A percentile compares a stretch with the other conserved stretches of the same genome.
Conservation (phyloP, 2,329 filamentous ascomycete species). For the Neonectria faginata region DNA sequence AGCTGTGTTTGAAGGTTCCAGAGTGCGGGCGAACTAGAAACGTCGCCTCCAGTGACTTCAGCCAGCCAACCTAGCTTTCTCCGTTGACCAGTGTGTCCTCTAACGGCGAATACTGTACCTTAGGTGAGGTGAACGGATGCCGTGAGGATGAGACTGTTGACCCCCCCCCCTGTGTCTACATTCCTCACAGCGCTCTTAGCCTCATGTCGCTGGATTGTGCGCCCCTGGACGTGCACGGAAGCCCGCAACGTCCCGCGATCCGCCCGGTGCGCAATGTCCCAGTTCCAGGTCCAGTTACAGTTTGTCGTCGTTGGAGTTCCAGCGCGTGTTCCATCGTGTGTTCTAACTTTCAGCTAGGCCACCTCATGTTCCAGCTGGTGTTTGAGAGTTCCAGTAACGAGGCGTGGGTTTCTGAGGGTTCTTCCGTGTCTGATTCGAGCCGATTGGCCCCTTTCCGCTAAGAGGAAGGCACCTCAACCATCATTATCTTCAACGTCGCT, state of each 20-base stretch:
- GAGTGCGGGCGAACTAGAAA: conserved; percentile 21
- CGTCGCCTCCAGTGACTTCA: conserved; percentile 9
- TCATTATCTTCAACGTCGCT: neutral
- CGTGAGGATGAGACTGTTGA: neutral
- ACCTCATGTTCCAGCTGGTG: conserved; percentile 14
- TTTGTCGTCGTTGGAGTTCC: conserved; percentile 14
- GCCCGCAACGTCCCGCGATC: conserved; percentile 42
- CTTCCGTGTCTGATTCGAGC: conserved; percentile 6
- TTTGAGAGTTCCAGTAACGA: conserved; percentile 23
- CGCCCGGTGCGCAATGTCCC: conserved; percentile 38
- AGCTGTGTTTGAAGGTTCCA: conserved; percentile 10
- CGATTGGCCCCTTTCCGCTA: neutral
- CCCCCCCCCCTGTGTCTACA: conserved; percentile 13
- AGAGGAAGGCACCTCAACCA: neutral
- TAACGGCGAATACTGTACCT: too few species aligned
- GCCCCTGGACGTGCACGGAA: conserved; percentile 30
- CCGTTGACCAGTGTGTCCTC: conserved; percentile 2
- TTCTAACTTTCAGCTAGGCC: neutral
- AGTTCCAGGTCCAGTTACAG: conserved; percentile 25
- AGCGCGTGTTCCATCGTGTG: conserved; percentile 16
- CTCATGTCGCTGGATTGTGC: conserved; percentile 25
- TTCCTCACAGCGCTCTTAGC: conserved; percentile 13
- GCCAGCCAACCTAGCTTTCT: neutral
- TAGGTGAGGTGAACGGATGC: too few species aligned
- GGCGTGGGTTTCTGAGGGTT: neutral